phyloP scores from a whole-genome alignment of 2,329 filamentous ascomycete genomes.

The Ophiostoma fasciatum region DNA sequence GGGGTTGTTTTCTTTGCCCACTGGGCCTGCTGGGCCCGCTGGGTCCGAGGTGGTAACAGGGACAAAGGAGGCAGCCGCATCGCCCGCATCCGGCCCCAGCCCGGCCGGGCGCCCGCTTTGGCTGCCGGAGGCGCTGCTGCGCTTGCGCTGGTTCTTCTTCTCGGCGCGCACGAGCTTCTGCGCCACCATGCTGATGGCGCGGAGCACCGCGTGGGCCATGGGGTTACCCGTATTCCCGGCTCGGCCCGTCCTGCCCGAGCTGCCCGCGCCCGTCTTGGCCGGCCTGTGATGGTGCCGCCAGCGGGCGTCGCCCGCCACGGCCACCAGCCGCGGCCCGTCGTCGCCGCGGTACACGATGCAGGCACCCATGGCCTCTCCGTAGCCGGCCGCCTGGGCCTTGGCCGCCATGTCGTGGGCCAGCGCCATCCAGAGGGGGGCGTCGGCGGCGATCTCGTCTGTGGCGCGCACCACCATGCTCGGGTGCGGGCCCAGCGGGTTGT shows the following conservation, averaged over 20 bases:
- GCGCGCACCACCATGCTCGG: slow-evolving; percentile 58
- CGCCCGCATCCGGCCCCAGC: too few species aligned
- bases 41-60: too few species aligned
- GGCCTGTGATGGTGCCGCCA: slow-evolving; percentile 40
- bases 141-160: slow-evolving; percentile 19
- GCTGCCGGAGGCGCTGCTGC: too few species aligned
- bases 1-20: slow-evolving; percentile 16
- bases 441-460: slow-evolving; percentile 50
- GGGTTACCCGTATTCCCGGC: too few species aligned
- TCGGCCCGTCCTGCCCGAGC: too few species aligned
- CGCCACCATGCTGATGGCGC: slow-evolving; percentile 72
- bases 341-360: slow-evolving; percentile 54
- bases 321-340: slow-evolving; percentile 43
- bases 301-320: slow-evolving; percentile 62
- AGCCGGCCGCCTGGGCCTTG: slow-evolving; percentile 39
- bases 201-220: slow-evolving; percentile 63
- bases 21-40: neutral
- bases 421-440: slow-evolving; percentile 51
- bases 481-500: slow-evolving; percentile 74
- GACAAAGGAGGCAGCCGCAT: too few species aligned
- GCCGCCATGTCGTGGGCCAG: slow-evolving; percentile 50
- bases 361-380: slow-evolving; percentile 58
- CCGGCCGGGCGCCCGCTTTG: too few species aligned
- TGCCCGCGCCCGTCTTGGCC: slow-evolving; percentile 26
- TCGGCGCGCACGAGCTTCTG: slow-evolving; percentile 47